phyloP scores from a whole-genome alignment of 352 stramenopile species.

The Phytophthora tentaculata region DNA sequence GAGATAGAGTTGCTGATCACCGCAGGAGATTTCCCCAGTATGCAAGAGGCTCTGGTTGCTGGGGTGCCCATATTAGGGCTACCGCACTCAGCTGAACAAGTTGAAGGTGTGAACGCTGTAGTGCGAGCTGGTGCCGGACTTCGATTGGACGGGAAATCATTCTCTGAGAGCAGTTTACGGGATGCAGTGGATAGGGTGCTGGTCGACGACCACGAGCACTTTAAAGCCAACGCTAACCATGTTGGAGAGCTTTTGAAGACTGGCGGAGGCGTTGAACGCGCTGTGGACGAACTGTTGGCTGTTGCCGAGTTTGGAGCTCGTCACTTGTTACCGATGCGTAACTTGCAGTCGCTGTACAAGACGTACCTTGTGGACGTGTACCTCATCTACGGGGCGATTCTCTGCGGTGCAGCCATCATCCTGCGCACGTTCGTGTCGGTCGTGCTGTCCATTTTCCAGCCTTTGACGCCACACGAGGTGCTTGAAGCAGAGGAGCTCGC shows the following conservation, averaged over 20 bases:
- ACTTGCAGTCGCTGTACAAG: slow-evolving; percentile 80
- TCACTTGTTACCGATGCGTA: slow-evolving; percentile 61
- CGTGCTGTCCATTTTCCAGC: slow-evolving; percentile 70
- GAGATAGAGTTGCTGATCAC: slow-evolving; percentile 70
- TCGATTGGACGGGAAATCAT: slow-evolving; percentile 40
- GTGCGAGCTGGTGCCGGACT: slow-evolving; percentile 61
- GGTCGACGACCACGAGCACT: slow-evolving; percentile 36
- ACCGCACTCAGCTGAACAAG: slow-evolving; percentile 80
- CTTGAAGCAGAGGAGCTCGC: slow-evolving; percentile 31
- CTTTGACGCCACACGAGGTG: slow-evolving; percentile 29
- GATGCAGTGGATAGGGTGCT: slow-evolving; percentile 49
- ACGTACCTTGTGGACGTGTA: slow-evolving; percentile 89
- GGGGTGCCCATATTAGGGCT: slow-evolving; percentile 73
- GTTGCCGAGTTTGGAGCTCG: slow-evolving; percentile 59
- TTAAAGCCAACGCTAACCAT: slow-evolving; percentile 44
- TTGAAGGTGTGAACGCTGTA: slow-evolving; percentile 69
- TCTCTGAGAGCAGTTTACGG: slow-evolving; percentile 45
- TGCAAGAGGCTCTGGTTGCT: slow-evolving; percentile 67
- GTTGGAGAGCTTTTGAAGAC: slow-evolving; percentile 69
- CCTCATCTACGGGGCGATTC: slow-evolving; percentile 81
- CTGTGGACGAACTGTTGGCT: slow-evolving; percentile 61
- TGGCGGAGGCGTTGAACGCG: slow-evolving; percentile 55
- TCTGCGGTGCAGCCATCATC: slow-evolving; percentile 85
- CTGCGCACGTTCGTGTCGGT: slow-evolving; percentile 80
- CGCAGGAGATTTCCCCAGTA: slow-evolving; percentile 55